Conservation (phyloP, 2,329 filamentous ascomycete species). For the Penicillium fuscoglaucum region DNA sequence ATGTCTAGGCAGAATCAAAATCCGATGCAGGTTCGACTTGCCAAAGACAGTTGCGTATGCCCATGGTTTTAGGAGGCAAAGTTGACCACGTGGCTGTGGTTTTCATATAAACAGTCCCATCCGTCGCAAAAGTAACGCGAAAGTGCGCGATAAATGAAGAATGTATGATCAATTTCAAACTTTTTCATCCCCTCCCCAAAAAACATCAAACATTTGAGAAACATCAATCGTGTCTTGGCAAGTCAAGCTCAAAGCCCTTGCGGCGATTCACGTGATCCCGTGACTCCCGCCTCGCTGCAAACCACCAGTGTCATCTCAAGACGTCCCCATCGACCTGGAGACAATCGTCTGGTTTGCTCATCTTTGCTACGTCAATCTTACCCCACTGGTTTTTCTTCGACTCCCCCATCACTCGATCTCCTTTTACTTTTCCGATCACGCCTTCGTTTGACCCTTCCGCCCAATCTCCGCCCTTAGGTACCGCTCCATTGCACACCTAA, state of each 20-base stretch:
- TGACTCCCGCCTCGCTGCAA: slow-evolving; percentile 45
- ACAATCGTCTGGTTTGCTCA: slow-evolving; percentile 22
- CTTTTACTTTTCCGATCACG: slow-evolving; percentile 2
- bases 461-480: slow-evolving; percentile 27
- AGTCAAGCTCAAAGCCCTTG: slow-evolving; percentile 9
- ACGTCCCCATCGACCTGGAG: slow-evolving; percentile 18
- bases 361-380: slow-evolving; percentile 21
- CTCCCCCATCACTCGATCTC: slow-evolving; percentile 1
- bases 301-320: slow-evolving; percentile 36
- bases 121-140: not conserved
- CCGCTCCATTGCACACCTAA: slow-evolving; percentile 19
- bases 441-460: slow-evolving; percentile 33
- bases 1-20: not conserved
- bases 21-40: not conserved
- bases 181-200: not conserved
- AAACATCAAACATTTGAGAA: not conserved
- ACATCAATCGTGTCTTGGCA: slow-evolving; percentile 4
- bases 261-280: slow-evolving; percentile 13
- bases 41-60: not conserved
- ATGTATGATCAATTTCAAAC: not conserved
- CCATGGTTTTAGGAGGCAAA: not conserved
- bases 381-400: slow-evolving; percentile 13
- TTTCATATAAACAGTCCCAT: not conserved
- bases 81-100: not conserved
- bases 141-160: not conserved